Evolutionary conservation across 2,329 filamentous ascomycete genomes (phyloP), one percentile per base, ranked within the genome.

Genomic region (Aspergillus luchuensis): DNA sequence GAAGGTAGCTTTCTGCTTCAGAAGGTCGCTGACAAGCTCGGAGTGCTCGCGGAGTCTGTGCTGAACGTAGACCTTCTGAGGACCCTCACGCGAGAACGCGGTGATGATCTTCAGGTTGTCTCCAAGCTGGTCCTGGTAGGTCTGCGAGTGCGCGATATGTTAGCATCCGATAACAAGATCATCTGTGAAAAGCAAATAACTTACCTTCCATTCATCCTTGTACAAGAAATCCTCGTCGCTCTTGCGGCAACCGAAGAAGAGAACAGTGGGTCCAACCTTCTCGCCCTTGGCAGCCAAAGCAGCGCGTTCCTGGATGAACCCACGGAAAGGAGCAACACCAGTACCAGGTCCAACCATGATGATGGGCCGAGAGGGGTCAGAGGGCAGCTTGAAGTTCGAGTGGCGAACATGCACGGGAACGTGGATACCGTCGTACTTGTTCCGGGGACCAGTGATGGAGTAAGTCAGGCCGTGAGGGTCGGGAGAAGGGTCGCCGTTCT

Each of bases 381-480:
- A 97, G 8, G 95, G 95, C 30, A 99, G 87, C 82, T 98, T 98
- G 87, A 99, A 99, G 82, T 98, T 99, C 66, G 95, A 98, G 80
- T 97, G 94, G 66, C 95, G 91, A 61, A 99, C 88, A 74, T 99
- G 95, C 13, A 99, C 91, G 3, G 95, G 95, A 23, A 98, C 89
- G 73, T 96, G 93, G 62, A 97, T 89, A 63, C 94, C 94, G 71
- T 97, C 91, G 78, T 98, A 99, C 80, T 96, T 98, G 84, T 97
- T 96, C 72, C 95, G 87, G 15, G 95, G 95, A 11, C 95, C 95
- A 52, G 80, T 89, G 68, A 98, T 90, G 59, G 92, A 85, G 77
- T 98, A 99, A 58, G 89, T 92, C 61, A 94, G 81, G 57, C 92
- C 91, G 71, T 95, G 91, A 25, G 91, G 87, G 73, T 92, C 89